Conservation (phyloP, 108 stramenopile species). For the Aurantiochytrium sp. region DNA sequence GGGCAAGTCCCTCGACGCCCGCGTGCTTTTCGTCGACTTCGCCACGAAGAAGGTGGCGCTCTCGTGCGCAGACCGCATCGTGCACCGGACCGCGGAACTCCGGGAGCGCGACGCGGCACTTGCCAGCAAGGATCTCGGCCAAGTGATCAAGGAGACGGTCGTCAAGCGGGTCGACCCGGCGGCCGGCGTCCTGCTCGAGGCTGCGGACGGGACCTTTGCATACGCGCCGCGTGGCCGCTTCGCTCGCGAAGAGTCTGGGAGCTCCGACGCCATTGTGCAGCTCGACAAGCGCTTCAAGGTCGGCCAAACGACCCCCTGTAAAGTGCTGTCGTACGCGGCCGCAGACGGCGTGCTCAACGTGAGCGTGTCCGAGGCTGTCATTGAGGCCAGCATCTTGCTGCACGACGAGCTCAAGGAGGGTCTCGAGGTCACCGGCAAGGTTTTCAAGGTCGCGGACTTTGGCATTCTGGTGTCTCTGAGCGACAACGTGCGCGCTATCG, state of each 20-base stretch:
- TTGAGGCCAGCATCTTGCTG: not conserved
- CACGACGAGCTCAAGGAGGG: not conserved
- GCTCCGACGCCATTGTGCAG: not conserved
- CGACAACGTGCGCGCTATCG: not conserved
- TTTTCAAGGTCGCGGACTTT: not conserved
- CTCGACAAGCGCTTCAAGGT: constrained; percentile 1
- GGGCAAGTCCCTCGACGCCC: not conserved
- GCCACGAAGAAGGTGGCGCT: not conserved
- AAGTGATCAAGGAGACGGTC: not conserved
- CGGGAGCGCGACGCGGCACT: not conserved
- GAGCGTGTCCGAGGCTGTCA: not conserved
- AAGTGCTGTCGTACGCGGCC: not conserved
- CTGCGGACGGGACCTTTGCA: not conserved
- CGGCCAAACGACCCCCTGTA: not conserved
- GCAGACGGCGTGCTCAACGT: not conserved
- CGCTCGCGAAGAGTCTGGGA: not conserved
- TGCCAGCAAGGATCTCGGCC: not conserved
- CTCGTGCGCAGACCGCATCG: not conserved
- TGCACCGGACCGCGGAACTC: not conserved
- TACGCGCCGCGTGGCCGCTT: not conserved
- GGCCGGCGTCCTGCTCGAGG: not conserved
- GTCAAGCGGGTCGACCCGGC: not conserved
- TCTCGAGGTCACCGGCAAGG: not conserved
- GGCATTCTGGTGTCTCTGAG: not conserved
- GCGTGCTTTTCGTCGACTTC: not conserved